Base-by-base conservation (phyloP, 2,329 filamentous ascomycete genomes). In the Lachnellula cervina region DNA sequence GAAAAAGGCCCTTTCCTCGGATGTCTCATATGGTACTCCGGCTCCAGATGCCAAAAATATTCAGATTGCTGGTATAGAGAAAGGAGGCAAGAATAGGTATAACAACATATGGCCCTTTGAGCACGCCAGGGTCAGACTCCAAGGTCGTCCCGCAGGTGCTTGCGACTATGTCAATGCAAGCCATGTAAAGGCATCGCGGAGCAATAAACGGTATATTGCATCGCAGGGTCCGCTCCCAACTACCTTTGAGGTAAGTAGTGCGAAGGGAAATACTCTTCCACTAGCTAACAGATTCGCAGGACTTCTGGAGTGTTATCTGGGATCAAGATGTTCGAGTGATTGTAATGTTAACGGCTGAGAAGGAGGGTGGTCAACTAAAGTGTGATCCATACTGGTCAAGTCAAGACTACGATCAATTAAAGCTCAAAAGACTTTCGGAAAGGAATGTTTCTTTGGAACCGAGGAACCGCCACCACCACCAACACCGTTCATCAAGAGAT, bases 301-400 rank as follows among this genome's bases (percentile, higher is more conserved):
- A 99, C 71, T 99, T 99, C 69, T 99, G 94, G 94, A 93, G 90
- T 58, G 88, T 97, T 11, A 80, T 97, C 32, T 99, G 94, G 94
- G 92, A 97, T 69, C 89, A 97, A 71, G 92, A 97, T 68, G 87
- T 96, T 3, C 87, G 93, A 51, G 89, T 97, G 25, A 87, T 99
- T 59, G 92, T 97, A 61, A 97, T 97, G 87, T 80, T 99, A 62
- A 99, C 94, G 5, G 93, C 94, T 2, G 93, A 97, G 71, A 82
- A 88, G 25, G 94, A 99, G 74, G 90, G 91, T 23, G 92, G 93
- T 0, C 92, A 96, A 69, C 78, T 96, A 45, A 99, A 97, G 71
- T 96, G 93, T 60, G 92, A 99, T 70, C 84, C 90, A 8, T 99
- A 97, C 72, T 99, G 94, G 94, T 83, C 85, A 44, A 81, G 81